These are phyloP conservation scores for Geotrichum carabidarum DNA, from an alignment of 1,139 yeast species.

Conservation along the genomic window DNA sequence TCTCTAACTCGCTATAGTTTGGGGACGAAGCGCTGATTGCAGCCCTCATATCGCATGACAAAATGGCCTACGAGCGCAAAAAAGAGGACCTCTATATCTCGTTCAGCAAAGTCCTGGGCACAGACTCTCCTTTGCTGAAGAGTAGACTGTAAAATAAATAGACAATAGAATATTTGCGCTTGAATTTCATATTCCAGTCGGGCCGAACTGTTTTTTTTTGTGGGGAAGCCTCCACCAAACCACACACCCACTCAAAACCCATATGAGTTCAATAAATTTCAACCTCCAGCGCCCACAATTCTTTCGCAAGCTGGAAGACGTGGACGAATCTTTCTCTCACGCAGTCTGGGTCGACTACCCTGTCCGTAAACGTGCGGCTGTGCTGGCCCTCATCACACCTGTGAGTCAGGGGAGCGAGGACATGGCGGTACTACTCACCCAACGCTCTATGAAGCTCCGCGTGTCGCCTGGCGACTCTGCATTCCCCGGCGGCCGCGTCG, in stretches of 20 bases:
- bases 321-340: slow-evolving; percentile 2
- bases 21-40: slow-evolving; percentile 34
- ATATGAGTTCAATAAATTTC: background rate
- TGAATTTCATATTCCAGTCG: too few species aligned
- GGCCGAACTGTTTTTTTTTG: background rate
- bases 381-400: slow-evolving; percentile 43
- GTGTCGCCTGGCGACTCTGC: slow-evolving; percentile 82
- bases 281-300: background rate
- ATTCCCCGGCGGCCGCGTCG: slow-evolving; percentile 89
- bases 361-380: slow-evolving; percentile 58
- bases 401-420: slow-evolving; percentile 65
- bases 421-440: slow-evolving; percentile 64
- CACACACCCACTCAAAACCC: background rate
- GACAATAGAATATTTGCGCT: background rate
- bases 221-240: background rate
- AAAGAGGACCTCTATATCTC: slow-evolving; percentile 25
- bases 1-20: slow-evolving; percentile 7
- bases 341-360: slow-evolving; percentile 51
- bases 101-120: slow-evolving; percentile 29
- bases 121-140: slow-evolving; percentile 27
- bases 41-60: slow-evolving; percentile 27
- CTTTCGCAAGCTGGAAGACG: background rate
- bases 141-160: slow-evolving; percentile 18
- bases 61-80: slow-evolving; percentile 25
- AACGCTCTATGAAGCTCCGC: slow-evolving; percentile 60